Base-by-base conservation (phyloP, 371 early-diverging fungal genomes). In the Mucor ambiguus region DNA sequence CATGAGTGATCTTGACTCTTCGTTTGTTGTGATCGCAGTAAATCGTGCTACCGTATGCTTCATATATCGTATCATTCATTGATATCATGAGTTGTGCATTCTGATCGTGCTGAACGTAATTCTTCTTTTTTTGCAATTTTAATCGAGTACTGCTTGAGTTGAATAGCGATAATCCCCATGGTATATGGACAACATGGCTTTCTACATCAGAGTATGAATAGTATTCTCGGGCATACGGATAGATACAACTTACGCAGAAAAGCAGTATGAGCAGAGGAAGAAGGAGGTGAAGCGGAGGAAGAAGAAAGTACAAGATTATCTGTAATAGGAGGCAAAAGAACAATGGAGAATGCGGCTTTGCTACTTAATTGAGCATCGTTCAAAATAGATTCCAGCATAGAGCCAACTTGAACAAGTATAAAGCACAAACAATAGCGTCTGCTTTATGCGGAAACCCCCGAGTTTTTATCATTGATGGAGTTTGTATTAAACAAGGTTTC, bases 301-400 rank as follows among this genome's bases (percentile, higher is more conserved):
- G 11, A 33, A 29, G 70, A 44, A 44, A 20, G 18, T 6, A 1
- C 16, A 41, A 41, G 41, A 18, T 29, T 12, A 10, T 10, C 16
- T 48, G 37, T 37, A 48, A 35, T 26, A 28, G 79, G 77, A 35
- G 79, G 79, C 26, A 79, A 38, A 18, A 76, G 62, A 20, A 79
- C 32, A 60, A 79, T 61, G 5, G 64, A 59, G 33, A 68, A 58
- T 32, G 7, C 30, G 12, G n/a, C 46, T 67, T 67, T 57, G 56
- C 54, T 60, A 18, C 41, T 61, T 26, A 67, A 35, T 57, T 44
- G 61, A 43, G 57, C 18, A 35, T 67, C 60, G 26, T 61, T 60
- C 26, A 67, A 57, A 46, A 67, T 67, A 11, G 41, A 60, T 26
- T 67, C 28, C 20, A 67, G 33, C 63, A 62, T 62, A 32, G 38